Evolutionary conservation across 768 basidiomycete species (phyloP).

Genomic region (Boletus rex-veris): DNA sequence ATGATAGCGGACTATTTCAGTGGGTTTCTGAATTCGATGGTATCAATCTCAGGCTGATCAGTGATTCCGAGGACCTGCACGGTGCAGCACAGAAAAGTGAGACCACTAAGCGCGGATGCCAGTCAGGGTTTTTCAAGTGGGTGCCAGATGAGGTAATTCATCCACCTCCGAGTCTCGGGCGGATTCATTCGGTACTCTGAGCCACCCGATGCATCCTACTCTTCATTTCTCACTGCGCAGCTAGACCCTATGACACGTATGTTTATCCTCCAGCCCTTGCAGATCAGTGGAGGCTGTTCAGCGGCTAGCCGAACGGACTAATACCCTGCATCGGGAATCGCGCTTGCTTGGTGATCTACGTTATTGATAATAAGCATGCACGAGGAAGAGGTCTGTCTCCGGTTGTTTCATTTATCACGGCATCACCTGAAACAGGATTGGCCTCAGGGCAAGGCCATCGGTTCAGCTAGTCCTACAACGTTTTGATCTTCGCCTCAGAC

Average conservation of each 20-base stretch:
- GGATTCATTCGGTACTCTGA: background rate
- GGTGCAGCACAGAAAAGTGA: background rate
- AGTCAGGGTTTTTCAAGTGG: constrained; percentile 2
- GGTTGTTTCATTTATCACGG: constrained; percentile 7
- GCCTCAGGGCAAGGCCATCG: no score
- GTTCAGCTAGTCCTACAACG: no score
- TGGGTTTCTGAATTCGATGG: background rate
- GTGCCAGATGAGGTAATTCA: background rate
- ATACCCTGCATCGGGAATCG: constrained; percentile 6
- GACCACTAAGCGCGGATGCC: background rate
- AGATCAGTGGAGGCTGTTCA: background rate
- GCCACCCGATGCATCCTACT: background rate
- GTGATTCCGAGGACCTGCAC: constrained; percentile 5
- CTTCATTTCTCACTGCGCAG: constrained; percentile 8
- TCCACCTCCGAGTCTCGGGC: background rate
- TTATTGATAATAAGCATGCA: constrained; percentile 1
- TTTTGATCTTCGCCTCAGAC: no score
- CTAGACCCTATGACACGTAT: constrained; percentile 16
- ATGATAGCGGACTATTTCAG: background rate
- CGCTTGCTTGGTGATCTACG: background rate
- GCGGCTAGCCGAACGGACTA: constrained; percentile 2
- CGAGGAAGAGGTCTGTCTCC: constrained; percentile 10
- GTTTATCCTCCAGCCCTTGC: background rate
- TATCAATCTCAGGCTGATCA: constrained; percentile 3
- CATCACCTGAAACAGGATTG: constrained; percentile 1